Evolutionary conservation across 768 basidiomycete genomes (phyloP), one percentile per base, ranked within the genome.

Genomic region (Boletus eberwhitei): DNA sequence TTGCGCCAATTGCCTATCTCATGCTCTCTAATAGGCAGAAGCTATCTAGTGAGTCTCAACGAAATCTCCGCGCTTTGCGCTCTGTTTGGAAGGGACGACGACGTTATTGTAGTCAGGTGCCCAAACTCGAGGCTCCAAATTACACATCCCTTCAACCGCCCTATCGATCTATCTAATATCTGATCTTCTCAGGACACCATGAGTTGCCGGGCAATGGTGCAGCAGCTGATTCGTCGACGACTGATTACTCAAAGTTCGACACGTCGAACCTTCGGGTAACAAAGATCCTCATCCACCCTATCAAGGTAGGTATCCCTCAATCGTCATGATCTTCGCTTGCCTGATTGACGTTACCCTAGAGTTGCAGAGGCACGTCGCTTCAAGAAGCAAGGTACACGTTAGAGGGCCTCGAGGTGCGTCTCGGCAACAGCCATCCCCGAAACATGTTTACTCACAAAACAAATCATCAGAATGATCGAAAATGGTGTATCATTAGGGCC

Each of bases 291-390:
- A 61, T 88, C 3, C 86, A 88, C 63, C 86, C 86, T 38, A 84
- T 88, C 71, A 88, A 88, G 77, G 86, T 58, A 88, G 76, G 86
- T 58, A 44, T 39, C 21, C 5, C 35, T 31, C 37, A 12, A 5
- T 37, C 13, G 17, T 55, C 40, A 37, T 17, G 40, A 7, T 51
- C 7, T 5, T 56, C 29, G 19, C 31, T 40, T 17, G 35, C 13
- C 26, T 53, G 7, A 19, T 36, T 34, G 19, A 49, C 45, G 11
- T 24, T 19, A n/a, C 36, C n/a, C 8, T 22, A 91, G 88, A 90
- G 88, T 60, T 90, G 88, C 61, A 80, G 79, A 46, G 88, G 86
- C 24, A 85, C 77, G 2, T 81, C 86, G 26, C 80, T 89, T 1
- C 72, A 75, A 47, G 74, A 74, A 40, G 79, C 78, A 8, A 77